phyloP scores from a whole-genome alignment of 495 filamentous ascomycete species.

The Corynascus novoguineensis region DNA sequence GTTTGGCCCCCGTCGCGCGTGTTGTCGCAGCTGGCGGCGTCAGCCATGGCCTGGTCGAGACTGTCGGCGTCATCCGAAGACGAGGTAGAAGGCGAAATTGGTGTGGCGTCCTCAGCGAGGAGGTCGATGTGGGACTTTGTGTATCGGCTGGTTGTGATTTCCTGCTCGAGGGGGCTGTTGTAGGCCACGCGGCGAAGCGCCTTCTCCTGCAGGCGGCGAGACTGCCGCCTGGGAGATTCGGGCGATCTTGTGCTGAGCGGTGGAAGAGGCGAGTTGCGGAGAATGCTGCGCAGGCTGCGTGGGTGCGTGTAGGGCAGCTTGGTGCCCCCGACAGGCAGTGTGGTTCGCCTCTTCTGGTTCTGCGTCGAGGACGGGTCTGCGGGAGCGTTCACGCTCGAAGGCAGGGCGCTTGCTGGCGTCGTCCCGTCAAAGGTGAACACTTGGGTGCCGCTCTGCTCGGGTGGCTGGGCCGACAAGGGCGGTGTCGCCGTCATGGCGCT shows the following conservation, averaged over 20 bases:
- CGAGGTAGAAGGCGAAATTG: slow-evolving; percentile 37
- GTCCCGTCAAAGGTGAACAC: slow-evolving; percentile 37
- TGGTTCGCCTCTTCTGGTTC: slow-evolving; percentile 35
- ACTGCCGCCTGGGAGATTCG: slow-evolving; percentile 42
- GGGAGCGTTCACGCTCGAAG: slow-evolving; percentile 12
- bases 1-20: slow-evolving; percentile 51
- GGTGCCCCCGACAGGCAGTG: slow-evolving; percentile 22
- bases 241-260: slow-evolving; percentile 42
- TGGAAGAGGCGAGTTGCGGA: slow-evolving; percentile 68
- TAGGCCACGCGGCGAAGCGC: slow-evolving; percentile 47
- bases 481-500: slow-evolving; percentile 40
- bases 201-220: slow-evolving; percentile 45
- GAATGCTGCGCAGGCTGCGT: slow-evolving; percentile 62
- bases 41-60: slow-evolving; percentile 45
- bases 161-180: slow-evolving; percentile 48
- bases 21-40: slow-evolving; percentile 32
- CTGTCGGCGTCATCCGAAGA: slow-evolving; percentile 23
- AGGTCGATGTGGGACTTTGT: slow-evolving; percentile 53
- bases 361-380: slow-evolving; percentile 28
- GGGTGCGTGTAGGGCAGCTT: slow-evolving; percentile 60
- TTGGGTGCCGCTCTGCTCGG: slow-evolving; percentile 32
- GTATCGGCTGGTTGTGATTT: slow-evolving; percentile 51
- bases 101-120: slow-evolving; percentile 45
- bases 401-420: slow-evolving; percentile 5
- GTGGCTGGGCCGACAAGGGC: slow-evolving; percentile 43